These are phyloP conservation scores for Conticribra weissflogii DNA, from an alignment of 108 stramenopile species.

Conservation along the genomic window DNA sequence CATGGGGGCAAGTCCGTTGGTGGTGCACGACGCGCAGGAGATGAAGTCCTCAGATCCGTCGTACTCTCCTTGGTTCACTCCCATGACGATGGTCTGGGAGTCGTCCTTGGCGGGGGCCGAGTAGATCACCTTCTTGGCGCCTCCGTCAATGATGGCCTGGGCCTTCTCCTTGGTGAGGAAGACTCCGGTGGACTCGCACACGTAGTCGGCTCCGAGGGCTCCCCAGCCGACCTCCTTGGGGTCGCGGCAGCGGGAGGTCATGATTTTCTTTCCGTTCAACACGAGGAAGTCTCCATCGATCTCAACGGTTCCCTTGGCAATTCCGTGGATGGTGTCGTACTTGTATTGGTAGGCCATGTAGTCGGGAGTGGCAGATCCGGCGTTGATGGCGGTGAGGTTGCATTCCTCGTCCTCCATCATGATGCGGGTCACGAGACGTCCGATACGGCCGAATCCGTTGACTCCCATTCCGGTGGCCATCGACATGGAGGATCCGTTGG, in stretches of 20 bases:
- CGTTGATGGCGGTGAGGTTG: constrained; percentile 94
- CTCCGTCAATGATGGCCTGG: constrained; percentile 95
- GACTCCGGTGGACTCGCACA: constrained; percentile 99
- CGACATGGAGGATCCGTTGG: constrained; percentile 80
- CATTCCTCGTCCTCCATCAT: constrained; percentile 93
- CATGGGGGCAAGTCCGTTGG: constrained; percentile 99
- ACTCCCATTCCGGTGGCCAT: constrained; percentile 92
- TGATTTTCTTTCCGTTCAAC: constrained; percentile 94
- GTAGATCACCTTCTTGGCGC: constrained; percentile 99
- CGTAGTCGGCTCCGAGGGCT: constrained; percentile 94
- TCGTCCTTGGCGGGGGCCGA: constrained; percentile 99
- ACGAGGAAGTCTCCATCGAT: constrained; percentile 97
- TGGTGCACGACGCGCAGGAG: constrained; percentile 99
- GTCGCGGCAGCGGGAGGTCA: constrained; percentile 93
- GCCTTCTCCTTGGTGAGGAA: constrained; percentile 98
- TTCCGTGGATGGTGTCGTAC: constrained; percentile 99
- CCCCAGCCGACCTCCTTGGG: constrained; percentile 97
- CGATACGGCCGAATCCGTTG: constrained; percentile 99
- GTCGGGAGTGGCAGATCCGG: constrained; percentile 95
- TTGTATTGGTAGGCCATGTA: constrained; percentile 99
- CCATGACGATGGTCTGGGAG: constrained; percentile 98
- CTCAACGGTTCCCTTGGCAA: constrained; percentile 95
- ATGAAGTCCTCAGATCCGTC: constrained; percentile 94
- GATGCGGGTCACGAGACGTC: constrained; percentile 98
- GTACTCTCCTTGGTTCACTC: constrained; percentile 96